These are phyloP conservation scores for Pseudogymnoascus sp. DNA, from an alignment of 2,329 filamentous ascomycete species.

Conservation along the genomic window DNA sequence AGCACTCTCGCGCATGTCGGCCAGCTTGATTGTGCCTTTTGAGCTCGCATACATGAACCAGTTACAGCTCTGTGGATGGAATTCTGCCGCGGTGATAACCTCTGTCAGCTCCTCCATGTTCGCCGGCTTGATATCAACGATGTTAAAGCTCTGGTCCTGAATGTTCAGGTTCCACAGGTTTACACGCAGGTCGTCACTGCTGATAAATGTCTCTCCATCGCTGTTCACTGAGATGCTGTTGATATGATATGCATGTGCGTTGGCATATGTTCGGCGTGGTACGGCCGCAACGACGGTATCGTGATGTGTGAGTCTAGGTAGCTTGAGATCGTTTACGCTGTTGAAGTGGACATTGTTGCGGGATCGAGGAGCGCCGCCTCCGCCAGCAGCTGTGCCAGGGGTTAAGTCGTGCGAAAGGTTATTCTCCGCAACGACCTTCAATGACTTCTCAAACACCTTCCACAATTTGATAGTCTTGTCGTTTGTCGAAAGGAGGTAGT, in stretches of 20 bases:
- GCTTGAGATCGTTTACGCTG: conserved; percentile 73
- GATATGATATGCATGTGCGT: conserved; percentile 98
- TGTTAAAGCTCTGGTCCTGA: conserved; percentile 99
- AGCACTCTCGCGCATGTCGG: conserved; percentile 95
- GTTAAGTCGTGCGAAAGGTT: conserved; percentile 94
- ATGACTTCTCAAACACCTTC: conserved; percentile 99
- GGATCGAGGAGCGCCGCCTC: conserved; percentile 67
- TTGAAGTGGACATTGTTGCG: conserved; percentile 69
- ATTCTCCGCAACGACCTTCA: conserved; percentile 98
- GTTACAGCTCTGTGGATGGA: conserved; percentile 94
- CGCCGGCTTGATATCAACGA: conserved; percentile 98
- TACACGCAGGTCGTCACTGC: conserved; percentile 93
- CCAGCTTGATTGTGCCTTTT: conserved; percentile 97
- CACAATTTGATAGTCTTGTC: conserved; percentile 99
- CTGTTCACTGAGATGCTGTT: conserved; percentile 99
- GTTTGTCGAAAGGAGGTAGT: conserved; percentile 96
- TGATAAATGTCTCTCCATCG: conserved; percentile 98
- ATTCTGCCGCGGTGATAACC: conserved; percentile 96
- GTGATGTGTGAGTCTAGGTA: conserved; percentile 93
- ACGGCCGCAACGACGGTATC: conserved; percentile 97
- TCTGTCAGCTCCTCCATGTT: conserved; percentile 99
- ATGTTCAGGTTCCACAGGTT: conserved; percentile 99
- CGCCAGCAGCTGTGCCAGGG: conserved; percentile 61
- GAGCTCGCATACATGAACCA: conserved; percentile 99
- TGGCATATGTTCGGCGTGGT: conserved; percentile 90